phyloP scores from a whole-genome alignment of 176 grass and related monocot genomes.

The sorghum (Sorghum bicolor) region Sorghum_bicolor_NCBIv3 NC_012878.2:40454501-40455000 shows the following conservation, averaged over 20 bases:
- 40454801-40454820: constrained; percentile 77
- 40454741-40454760: constrained; percentile 90
- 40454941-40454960: not conserved
- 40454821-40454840: constrained; percentile 88
- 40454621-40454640: constrained; percentile 79
- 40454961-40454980: not conserved
- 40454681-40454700: constrained; percentile 45
- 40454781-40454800: constrained; percentile 75
- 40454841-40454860: constrained; percentile 79
- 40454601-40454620: constrained; percentile 76
- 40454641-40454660: constrained; percentile 82
- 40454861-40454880: constrained; percentile 68
- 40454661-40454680: constrained; percentile 70
- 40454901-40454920: not conserved
- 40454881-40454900: constrained; percentile 74
- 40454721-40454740: constrained; percentile 88
- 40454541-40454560: constrained; percentile 74
- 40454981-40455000: not conserved
- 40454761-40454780: constrained; percentile 85
- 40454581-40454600: constrained; percentile 86
- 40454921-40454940: not conserved
- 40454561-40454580: constrained; percentile 79
- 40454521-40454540: constrained; percentile 82
- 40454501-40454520: constrained; percentile 64
- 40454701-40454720: constrained; percentile 89